Conservation (phyloP, 495 filamentous ascomycete genomes). For the Aspergillus heteromorphus region DNA sequence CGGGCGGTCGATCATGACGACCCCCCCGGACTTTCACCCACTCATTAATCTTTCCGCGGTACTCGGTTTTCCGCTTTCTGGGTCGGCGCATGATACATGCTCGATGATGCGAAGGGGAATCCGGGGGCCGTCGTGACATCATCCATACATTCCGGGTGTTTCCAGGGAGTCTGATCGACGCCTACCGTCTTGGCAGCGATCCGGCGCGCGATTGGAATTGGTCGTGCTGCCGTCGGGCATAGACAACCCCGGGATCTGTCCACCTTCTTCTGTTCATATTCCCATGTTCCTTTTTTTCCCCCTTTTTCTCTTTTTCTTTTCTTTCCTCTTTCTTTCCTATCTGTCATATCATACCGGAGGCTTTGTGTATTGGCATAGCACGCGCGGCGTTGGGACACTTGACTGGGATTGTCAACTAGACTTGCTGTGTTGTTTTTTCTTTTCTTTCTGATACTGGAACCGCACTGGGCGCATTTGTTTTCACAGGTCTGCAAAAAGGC, state of each 20-base stretch:
- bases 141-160: background rate
- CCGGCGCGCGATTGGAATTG: background rate
- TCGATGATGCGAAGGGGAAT: background rate
- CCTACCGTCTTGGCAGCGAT: background rate
- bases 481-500: conserved; percentile 18
- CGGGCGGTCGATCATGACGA: background rate
- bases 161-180: background rate
- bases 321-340: conserved; percentile 1
- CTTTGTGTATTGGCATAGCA: conserved; percentile 26
- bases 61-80: background rate
- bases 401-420: conserved; percentile 15
- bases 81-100: background rate
- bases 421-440: conserved; percentile 10
- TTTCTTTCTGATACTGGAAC: conserved; percentile 9
- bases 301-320: conserved; percentile 6
- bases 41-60: background rate
- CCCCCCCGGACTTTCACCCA: background rate
- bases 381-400: conserved; percentile 22
- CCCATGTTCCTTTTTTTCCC: conserved; percentile 3
- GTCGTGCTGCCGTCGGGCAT: background rate
- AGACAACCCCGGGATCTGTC: conserved; percentile 1
- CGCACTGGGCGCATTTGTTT: conserved; percentile 22
- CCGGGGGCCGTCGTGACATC: background rate
- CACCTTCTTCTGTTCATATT: conserved; percentile 21
- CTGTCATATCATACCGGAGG: conserved; percentile 11